A percentile compares a stretch with the other conserved stretches of the same genome.
phyloP scores from a whole-genome alignment of 2,329 filamentous ascomycete genomes.

The Xylariaceae sp. region DNA sequence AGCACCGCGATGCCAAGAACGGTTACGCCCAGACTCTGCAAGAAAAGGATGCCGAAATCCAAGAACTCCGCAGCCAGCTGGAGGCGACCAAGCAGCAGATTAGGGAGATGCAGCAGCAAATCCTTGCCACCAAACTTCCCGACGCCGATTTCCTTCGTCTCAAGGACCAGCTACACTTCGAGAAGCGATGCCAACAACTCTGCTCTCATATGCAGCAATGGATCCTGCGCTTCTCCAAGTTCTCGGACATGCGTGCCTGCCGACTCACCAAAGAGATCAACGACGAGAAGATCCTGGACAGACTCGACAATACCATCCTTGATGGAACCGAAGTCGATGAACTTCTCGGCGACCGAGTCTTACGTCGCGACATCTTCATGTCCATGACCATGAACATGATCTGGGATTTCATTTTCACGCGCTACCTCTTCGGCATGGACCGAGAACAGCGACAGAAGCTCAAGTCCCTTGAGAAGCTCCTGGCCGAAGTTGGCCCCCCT shows the following conservation, averaged over 20 bases:
- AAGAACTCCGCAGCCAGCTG: constrained; percentile 70
- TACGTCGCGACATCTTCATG: constrained; percentile 93
- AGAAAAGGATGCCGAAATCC: constrained; percentile 80
- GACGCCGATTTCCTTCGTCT: constrained; percentile 71
- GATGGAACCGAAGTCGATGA: constrained; percentile 90
- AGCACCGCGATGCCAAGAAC: constrained; percentile 58
- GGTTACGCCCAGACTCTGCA: constrained; percentile 61
- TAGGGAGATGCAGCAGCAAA: constrained; percentile 52
- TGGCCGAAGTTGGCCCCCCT: constrained; percentile 79
- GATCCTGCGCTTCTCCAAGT: constrained; percentile 96
- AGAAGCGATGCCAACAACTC: constrained; percentile 85
- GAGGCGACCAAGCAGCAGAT: constrained; percentile 63
- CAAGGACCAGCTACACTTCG: constrained; percentile 91
- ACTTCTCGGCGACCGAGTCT: constrained; percentile 82
- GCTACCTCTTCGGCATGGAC: constrained; percentile 98
- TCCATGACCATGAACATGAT: constrained; percentile 99
- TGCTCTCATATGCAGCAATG: constrained; percentile 96
- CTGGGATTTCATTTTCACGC: constrained; percentile 97
- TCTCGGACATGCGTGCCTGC: constrained; percentile 86
- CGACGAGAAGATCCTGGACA: constrained; percentile 88
- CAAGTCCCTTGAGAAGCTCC: constrained; percentile 87
- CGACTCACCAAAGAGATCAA: constrained; percentile 77
- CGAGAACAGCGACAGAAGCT: constrained; percentile 95
- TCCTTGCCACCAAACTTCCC: constrained; percentile 52
- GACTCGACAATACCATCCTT: constrained; percentile 87